Conservation (phyloP, 2,329 filamentous ascomycete genomes). For the Pseudogymnoascus sp. region DNA sequence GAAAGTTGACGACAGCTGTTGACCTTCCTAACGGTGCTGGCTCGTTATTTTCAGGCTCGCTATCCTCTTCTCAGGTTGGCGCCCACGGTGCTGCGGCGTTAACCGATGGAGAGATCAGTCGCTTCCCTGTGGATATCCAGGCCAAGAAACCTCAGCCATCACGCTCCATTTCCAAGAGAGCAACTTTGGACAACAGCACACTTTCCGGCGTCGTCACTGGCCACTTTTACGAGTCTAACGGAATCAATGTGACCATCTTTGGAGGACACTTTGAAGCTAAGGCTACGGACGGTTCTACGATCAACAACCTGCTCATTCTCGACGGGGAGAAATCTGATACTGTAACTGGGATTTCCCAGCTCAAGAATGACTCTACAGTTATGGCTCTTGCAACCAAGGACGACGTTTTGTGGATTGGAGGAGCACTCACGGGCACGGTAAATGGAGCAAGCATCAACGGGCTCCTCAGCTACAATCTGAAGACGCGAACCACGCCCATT, state of each 20-base stretch:
- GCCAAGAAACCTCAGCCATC: conserved; percentile 29
- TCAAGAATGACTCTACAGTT: conserved; percentile 68
- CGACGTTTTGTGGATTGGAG: conserved; percentile 72
- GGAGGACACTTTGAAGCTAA: conserved; percentile 77
- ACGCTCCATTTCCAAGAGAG: conserved; percentile 38
- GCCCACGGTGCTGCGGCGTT: conserved; percentile 67
- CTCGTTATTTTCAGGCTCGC: conserved; percentile 73
- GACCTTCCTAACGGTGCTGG: conserved; percentile 49
- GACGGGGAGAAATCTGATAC: conserved; percentile 52
- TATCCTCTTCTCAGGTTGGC: conserved; percentile 66
- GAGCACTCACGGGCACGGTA: conserved; percentile 64
- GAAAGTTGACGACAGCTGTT: conserved; percentile 64
- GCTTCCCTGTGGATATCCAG: conserved; percentile 50
- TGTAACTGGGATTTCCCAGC: conserved; percentile 60
- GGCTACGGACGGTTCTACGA: conserved; percentile 56
- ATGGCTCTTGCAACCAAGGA: conserved; percentile 59
- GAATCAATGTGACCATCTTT: conserved; percentile 74
- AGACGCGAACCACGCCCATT: conserved; percentile 50
- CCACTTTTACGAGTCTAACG: conserved; percentile 62
- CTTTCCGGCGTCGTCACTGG: conserved; percentile 67
- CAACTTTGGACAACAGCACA: conserved; percentile 32
- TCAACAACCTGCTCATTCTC: conserved; percentile 77
- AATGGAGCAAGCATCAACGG: conserved; percentile 57
- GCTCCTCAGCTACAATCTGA: conserved; percentile 71
- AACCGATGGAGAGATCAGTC: conserved; percentile 40